Conservation (phyloP, 306 rosid genomes). For the Dalbergia cochinchinensis region DNA sequence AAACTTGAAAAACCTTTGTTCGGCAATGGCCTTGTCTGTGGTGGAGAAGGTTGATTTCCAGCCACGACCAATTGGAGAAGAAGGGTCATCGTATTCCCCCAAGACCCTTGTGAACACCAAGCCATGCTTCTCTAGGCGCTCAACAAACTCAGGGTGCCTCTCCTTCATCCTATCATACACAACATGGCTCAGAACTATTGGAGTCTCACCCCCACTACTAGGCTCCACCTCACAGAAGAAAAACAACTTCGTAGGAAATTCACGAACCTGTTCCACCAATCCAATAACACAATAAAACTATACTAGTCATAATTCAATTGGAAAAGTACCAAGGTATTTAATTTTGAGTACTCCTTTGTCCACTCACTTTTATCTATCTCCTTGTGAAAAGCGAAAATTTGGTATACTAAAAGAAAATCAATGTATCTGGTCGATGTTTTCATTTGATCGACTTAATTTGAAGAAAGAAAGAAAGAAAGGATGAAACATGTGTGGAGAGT, state of each 20-base stretch:
- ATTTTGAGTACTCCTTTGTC: too few species aligned
- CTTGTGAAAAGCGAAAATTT: too few species aligned
- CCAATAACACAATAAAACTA: background rate
- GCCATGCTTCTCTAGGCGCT: constrained; percentile 71
- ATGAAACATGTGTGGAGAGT: background rate
- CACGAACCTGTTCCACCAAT: constrained; percentile 59
- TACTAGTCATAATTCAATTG: too few species aligned
- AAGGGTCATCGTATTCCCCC: constrained; percentile 77
- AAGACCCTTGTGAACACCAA: constrained; percentile 72
- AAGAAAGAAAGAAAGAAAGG: background rate
- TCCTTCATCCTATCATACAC: constrained; percentile 78
- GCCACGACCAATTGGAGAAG: constrained; percentile 91
- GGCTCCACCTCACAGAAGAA: constrained; percentile 93
- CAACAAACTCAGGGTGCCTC: constrained; percentile 74
- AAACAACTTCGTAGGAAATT: constrained; percentile 77
- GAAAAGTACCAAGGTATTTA: too few species aligned
- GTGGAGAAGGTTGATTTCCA: constrained; percentile 96
- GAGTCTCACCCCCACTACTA: constrained; percentile 83
- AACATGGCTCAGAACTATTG: constrained; percentile 80
- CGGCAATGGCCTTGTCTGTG: constrained; percentile 70
- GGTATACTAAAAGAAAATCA: too few species aligned
- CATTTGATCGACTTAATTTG: too few species aligned
- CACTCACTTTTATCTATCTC: too few species aligned
- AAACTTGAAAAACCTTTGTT: constrained; percentile 63
- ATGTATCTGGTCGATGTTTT: too few species aligned